phyloP scores from a whole-genome alignment of 257 asterid genomes.

The Plantago major region DNA sequence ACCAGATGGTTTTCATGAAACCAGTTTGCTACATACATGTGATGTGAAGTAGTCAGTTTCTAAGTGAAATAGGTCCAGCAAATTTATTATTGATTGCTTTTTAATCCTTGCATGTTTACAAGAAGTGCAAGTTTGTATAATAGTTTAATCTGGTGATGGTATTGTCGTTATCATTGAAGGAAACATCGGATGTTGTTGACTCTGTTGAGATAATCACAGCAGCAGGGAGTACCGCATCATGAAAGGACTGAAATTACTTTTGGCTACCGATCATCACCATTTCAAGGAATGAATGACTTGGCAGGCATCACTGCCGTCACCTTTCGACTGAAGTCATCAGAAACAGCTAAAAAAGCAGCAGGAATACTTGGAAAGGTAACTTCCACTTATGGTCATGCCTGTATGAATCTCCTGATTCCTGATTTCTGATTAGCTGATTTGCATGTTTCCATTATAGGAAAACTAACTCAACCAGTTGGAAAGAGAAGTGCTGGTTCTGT shows the following conservation, averaged over 20 bases:
- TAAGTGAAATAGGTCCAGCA: too few species aligned
- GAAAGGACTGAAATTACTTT: conserved; percentile 24
- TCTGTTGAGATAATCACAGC: conserved; percentile 33
- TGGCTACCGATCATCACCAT: conserved; percentile 33
- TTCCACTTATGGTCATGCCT: neutral
- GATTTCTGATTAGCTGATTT: neutral
- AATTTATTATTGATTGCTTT: neutral
- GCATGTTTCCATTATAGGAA: conserved; percentile 23
- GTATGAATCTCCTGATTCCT: neutral
- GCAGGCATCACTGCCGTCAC: conserved; percentile 44
- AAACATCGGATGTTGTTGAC: conserved; percentile 32
- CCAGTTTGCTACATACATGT: neutral
- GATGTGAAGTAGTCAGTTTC: too few species aligned
- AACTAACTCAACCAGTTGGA: conserved; percentile 36
- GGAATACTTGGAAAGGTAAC: conserved; percentile 37
- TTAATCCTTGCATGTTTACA: neutral
- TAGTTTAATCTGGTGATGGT: neutral
- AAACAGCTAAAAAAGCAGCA: conserved; percentile 28
- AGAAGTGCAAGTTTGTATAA: neutral
- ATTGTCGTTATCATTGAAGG: conserved; percentile 25
- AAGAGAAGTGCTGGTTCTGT: conserved; percentile 40
- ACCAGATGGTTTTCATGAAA: too few species aligned
- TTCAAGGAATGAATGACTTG: conserved; percentile 36
- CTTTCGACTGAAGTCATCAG: conserved; percentile 26
- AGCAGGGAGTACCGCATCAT: conserved; percentile 26